phyloP scores from a whole-genome alignment of 2,329 filamentous ascomycete genomes.

The Phaeosphaeriaceae sp. region DNA sequence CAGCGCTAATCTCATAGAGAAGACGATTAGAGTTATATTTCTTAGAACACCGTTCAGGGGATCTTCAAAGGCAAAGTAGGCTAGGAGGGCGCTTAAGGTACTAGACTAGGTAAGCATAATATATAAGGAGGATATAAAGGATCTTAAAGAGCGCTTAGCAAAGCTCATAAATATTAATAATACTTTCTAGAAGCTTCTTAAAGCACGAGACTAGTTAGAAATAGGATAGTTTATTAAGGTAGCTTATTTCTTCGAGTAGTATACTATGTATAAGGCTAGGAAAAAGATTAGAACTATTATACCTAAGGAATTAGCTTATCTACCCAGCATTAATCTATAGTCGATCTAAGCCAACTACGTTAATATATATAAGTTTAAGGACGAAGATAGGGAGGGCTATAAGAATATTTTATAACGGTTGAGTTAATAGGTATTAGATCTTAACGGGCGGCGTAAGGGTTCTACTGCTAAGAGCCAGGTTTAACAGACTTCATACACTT shows the following conservation, averaged over 20 bases:
- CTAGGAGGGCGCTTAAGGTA: slow-evolving; percentile 7
- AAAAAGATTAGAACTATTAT: slow-evolving; percentile 16
- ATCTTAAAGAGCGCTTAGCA: slow-evolving; percentile 11
- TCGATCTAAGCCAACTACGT: slow-evolving; percentile 15
- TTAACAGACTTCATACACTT: too few relatives aligned
- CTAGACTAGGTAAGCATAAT: slow-evolving; percentile 9
- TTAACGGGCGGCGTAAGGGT: too few relatives aligned
- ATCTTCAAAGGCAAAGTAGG: slow-evolving; percentile 13
- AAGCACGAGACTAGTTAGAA: neutral
- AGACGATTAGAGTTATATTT: neutral
- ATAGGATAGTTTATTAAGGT: slow-evolving; percentile 1
- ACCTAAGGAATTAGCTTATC: slow-evolving; percentile 10
- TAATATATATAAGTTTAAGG: too few relatives aligned
- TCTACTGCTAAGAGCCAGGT: too few relatives aligned
- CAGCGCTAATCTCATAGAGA: neutral
- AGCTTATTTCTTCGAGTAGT: slow-evolving; percentile 20
- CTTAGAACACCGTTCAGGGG: slow-evolving; percentile 14
- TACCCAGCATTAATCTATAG: slow-evolving; percentile 14
- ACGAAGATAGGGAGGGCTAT: too few relatives aligned
- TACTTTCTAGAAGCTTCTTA: too few relatives aligned
- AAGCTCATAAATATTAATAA: too few relatives aligned
- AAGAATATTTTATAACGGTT: too few relatives aligned
- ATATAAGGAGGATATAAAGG: slow-evolving; percentile 14
- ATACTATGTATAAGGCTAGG: slow-evolving; percentile 9
- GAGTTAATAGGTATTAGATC: too few relatives aligned